A percentile compares a stretch with the other conserved stretches of the same genome.
phyloP scores from a whole-genome alignment of 805 yeast species.

The Candida cerambycidarum region DNA sequence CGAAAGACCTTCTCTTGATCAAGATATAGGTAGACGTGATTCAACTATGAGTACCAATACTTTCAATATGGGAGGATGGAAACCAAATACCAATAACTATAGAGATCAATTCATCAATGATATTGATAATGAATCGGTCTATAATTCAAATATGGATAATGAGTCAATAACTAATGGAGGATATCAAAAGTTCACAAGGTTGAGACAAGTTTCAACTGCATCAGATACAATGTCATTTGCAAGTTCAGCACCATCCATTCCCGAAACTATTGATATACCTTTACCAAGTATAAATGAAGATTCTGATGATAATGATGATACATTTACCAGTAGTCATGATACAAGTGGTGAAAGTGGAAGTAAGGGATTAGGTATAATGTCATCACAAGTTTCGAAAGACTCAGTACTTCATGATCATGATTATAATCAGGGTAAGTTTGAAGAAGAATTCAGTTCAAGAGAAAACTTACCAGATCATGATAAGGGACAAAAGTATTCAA shows the following conservation, averaged over 20 bases:
- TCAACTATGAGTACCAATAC: constrained; percentile 37
- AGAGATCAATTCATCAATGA: constrained; percentile 50
- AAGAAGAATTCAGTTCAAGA: constrained; percentile 29
- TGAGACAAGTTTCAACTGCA: constrained; percentile 20
- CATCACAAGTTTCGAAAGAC: constrained; percentile 17
- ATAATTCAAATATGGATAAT: constrained; percentile 25
- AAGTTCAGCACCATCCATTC: constrained; percentile 33
- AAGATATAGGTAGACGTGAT: constrained; percentile 26
- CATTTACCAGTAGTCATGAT: constrained; percentile 13
- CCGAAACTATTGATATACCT: constrained; percentile 40
- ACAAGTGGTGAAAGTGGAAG: constrained; percentile 8
- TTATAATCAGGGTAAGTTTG: constrained; percentile 21
- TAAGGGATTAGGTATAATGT: constrained; percentile 13
- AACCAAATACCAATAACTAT: constrained; percentile 53
- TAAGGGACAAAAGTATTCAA: not conserved
- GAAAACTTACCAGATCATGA: constrained; percentile 15
- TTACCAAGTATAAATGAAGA: constrained; percentile 39
- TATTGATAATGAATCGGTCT: constrained; percentile 38
- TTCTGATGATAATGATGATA: constrained; percentile 22
- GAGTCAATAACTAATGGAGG: constrained; percentile 14
- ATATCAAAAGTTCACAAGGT: constrained; percentile 35
- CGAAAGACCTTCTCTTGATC: constrained; percentile 5
- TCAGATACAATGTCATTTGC: constrained; percentile 21
- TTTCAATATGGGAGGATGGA: constrained; percentile 55
- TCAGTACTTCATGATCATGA: constrained; percentile 25